Conservation (phyloP, 305 asterid genomes). For the Fraxinus paxiana region DNA sequence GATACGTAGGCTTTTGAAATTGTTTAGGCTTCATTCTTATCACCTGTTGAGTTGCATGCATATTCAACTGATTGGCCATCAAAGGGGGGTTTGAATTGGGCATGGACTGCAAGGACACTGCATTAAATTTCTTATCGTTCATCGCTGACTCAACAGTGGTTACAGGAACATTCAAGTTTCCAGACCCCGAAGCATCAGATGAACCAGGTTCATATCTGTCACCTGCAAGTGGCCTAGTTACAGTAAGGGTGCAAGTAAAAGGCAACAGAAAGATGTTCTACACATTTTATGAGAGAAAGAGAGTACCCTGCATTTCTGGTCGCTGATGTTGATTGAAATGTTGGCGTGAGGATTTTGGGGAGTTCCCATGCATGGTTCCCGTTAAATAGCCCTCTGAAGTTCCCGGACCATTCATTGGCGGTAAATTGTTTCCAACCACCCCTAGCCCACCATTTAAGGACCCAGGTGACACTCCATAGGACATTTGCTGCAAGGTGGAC, state of each 20-base stretch:
- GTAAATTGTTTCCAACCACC: slow-evolving; percentile 40
- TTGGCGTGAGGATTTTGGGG: slow-evolving; percentile 51
- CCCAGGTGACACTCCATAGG: slow-evolving; percentile 39
- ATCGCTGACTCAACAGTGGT: slow-evolving; percentile 37
- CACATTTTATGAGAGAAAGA: slow-evolving; percentile 14
- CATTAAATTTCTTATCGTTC: slow-evolving; percentile 48
- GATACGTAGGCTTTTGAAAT: slow-evolving; percentile 50
- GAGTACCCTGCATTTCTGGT: slow-evolving; percentile 58
- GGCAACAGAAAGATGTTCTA: slow-evolving; percentile 1
- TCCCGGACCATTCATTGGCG: slow-evolving; percentile 36
- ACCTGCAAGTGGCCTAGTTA: slow-evolving; percentile 48
- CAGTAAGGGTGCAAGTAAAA: slow-evolving; percentile 24
- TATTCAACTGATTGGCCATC: slow-evolving; percentile 52
- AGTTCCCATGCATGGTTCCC: slow-evolving; percentile 51
- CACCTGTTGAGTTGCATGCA: slow-evolving; percentile 51
- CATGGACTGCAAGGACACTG: slow-evolving; percentile 49
- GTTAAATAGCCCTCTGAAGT: slow-evolving; percentile 56
- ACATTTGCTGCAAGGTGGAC: slow-evolving; percentile 40
- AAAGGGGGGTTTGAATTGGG: slow-evolving; percentile 45
- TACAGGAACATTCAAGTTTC: slow-evolving; percentile 51
- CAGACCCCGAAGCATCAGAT: slow-evolving; percentile 62
- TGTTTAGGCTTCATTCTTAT: slow-evolving; percentile 48
- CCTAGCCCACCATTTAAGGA: slow-evolving; percentile 42
- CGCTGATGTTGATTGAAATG: slow-evolving; percentile 62
- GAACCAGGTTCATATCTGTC: slow-evolving; percentile 58